These are phyloP conservation scores for Dactylellina parvicollis DNA, from an alignment of 2,329 filamentous ascomycete species.

Conservation along the genomic window DNA sequence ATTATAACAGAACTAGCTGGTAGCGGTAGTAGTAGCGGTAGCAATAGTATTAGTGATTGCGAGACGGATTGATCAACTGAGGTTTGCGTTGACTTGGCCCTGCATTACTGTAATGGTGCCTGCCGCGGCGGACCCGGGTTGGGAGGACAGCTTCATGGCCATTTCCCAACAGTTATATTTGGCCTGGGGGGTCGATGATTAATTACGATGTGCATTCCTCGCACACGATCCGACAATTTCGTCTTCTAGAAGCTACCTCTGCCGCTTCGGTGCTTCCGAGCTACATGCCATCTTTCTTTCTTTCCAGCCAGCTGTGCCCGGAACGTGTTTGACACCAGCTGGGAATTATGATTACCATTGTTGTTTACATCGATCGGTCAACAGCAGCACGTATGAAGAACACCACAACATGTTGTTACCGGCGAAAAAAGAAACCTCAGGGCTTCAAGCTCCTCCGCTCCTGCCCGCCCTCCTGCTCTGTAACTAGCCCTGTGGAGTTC, in stretches of 20 bases:
- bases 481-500: conserved; percentile 15
- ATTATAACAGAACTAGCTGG: too few relatives aligned
- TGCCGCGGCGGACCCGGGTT: conserved; percentile 28
- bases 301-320: not conserved
- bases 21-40: too few relatives aligned
- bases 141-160: conserved; percentile 27
- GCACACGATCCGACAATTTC: conserved; percentile 1
- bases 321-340: not conserved
- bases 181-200: conserved; percentile 16
- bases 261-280: conserved; percentile 26
- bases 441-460: too few relatives aligned
- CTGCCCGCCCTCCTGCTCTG: too few relatives aligned
- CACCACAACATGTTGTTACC: too few relatives aligned
- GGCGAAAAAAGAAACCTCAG: too few relatives aligned
- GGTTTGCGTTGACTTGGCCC: conserved; percentile 17
- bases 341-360: too few relatives aligned
- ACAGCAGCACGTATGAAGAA: too few relatives aligned
- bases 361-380: too few relatives aligned
- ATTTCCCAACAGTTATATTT: conserved; percentile 47
- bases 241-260: conserved; percentile 32
- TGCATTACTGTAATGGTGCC: not conserved
- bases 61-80: too few relatives aligned
- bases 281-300: not conserved
- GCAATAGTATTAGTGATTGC: too few relatives aligned
- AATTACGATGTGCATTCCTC: conserved; percentile 20